Evolutionary conservation across 2,329 filamentous ascomycete species (phyloP).

Genomic region (Septoria petroselini): DNA sequence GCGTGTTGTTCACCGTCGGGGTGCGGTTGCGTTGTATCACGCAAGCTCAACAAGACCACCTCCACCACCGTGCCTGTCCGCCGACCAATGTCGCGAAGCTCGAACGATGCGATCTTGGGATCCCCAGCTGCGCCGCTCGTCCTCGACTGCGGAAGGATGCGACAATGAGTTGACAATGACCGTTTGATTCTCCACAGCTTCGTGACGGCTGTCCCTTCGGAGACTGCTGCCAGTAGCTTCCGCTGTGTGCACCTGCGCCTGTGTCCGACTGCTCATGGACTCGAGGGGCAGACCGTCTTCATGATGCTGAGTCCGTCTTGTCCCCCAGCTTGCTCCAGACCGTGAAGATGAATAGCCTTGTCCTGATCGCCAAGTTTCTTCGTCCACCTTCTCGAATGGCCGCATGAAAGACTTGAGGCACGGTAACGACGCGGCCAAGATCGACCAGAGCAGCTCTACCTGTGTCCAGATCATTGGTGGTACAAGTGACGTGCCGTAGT

Average conservation of each 20-base stretch:
- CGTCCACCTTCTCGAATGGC: slow-evolving; percentile 24
- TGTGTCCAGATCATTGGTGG: slow-evolving; percentile 21
- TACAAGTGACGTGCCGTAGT: slow-evolving; percentile 13
- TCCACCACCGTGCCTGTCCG: no score
- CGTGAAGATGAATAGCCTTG: slow-evolving; percentile 18
- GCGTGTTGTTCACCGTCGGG: no score
- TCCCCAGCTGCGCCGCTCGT: slow-evolving; percentile 13
- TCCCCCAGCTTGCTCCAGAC: slow-evolving; percentile 13
- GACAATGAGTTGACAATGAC: slow-evolving; percentile 1
- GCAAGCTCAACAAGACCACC: not conserved
- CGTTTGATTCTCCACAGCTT: not conserved
- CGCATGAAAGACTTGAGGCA: slow-evolving; percentile 24
- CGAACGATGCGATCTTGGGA: slow-evolving; percentile 18
- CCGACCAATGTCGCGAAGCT: slow-evolving; percentile 2
- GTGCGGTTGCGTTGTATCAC: not conserved
- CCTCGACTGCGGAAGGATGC: not conserved
- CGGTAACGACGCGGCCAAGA: slow-evolving; percentile 21
- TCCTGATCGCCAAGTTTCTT: slow-evolving; percentile 21
- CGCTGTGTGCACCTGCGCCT: not conserved
- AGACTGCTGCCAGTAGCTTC: slow-evolving; percentile 9
- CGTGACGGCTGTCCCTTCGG: slow-evolving; percentile 3
- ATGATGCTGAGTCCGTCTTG: not conserved
- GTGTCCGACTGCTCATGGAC: not conserved
- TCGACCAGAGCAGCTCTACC: slow-evolving; percentile 24
- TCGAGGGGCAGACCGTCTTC: slow-evolving; percentile 6